Conservation (phyloP, 805 yeast species). For the Kluyveromyces lactis region DNA sequence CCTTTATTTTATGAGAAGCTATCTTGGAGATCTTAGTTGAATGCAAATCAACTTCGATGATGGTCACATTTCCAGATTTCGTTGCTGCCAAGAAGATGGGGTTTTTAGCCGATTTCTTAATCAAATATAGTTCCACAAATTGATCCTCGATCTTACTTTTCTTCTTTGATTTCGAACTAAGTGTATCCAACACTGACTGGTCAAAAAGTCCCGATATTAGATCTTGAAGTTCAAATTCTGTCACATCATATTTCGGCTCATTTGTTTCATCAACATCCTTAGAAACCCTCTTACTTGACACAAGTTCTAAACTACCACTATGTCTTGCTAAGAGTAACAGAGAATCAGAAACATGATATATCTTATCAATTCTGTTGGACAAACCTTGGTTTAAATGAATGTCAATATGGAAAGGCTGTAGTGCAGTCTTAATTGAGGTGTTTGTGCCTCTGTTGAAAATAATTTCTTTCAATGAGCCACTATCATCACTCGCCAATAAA, state of each 20-base stretch:
- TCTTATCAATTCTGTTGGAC: slow-evolving; percentile 32
- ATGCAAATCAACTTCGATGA: not conserved
- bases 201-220: slow-evolving; percentile 16
- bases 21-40: slow-evolving; percentile 8
- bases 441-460: slow-evolving; percentile 63
- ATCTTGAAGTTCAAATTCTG: slow-evolving; percentile 17
- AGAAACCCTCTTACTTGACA: slow-evolving; percentile 9
- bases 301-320: slow-evolving; percentile 36
- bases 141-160: slow-evolving; percentile 29
- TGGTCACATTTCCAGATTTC: slow-evolving; percentile 26
- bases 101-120: slow-evolving; percentile 18
- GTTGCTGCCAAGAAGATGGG: slow-evolving; percentile 28
- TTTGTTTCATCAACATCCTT: slow-evolving; percentile 5
- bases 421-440: slow-evolving; percentile 61
- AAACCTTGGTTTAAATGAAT: slow-evolving; percentile 36
- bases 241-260: slow-evolving; percentile 14
- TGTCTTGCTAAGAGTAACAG: slow-evolving; percentile 37
- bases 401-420: slow-evolving; percentile 51
- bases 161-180: slow-evolving; percentile 20
- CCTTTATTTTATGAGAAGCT: slow-evolving; percentile 29
- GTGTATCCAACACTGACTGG: slow-evolving; percentile 14
- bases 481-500: slow-evolving; percentile 56
- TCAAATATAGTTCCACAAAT: slow-evolving; percentile 29
- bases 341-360: slow-evolving; percentile 25
- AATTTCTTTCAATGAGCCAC: slow-evolving; percentile 58